Evolutionary conservation across 1,284 basidiomycete genomes (phyloP).

Genomic region (Golubevia pallescens): DNA sequence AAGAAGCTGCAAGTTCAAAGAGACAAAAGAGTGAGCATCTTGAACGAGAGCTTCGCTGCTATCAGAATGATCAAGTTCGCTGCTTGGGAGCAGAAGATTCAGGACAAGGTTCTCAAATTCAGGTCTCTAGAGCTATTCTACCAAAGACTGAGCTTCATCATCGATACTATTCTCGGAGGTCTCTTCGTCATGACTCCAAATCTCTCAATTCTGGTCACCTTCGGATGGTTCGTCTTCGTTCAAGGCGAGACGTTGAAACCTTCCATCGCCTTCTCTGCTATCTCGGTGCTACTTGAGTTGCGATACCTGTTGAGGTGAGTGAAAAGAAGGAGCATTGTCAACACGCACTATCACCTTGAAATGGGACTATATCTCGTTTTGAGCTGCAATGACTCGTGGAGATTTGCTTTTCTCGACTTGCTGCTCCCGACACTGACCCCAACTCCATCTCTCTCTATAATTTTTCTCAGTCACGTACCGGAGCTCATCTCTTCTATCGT

Average conservation of each 20-base stretch:
- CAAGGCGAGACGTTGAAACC: slow-evolving; percentile 25
- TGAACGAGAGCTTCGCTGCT: slow-evolving; percentile 29
- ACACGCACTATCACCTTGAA: too few species aligned
- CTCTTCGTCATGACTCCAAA: slow-evolving; percentile 25
- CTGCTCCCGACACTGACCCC: too few species aligned
- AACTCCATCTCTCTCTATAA: too few species aligned
- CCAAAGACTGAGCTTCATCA: slow-evolving; percentile 3
- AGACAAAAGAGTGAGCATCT: slow-evolving; percentile 21
- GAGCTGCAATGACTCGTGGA: too few species aligned
- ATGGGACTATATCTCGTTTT: too few species aligned
- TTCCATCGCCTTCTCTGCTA: slow-evolving; percentile 33
- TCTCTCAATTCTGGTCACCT: slow-evolving; percentile 26
- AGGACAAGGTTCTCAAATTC: slow-evolving; percentile 17
- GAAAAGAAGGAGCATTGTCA: too few species aligned
- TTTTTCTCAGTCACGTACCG: too few species aligned
- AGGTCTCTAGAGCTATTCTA: slow-evolving; percentile 20
- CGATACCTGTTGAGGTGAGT: slow-evolving; percentile 22
- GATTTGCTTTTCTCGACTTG: too few species aligned
- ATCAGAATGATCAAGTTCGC: slow-evolving; percentile 45
- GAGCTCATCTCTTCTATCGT: too few species aligned
- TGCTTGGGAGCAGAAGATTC: slow-evolving; percentile 33
- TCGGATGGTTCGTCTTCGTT: slow-evolving; percentile 32
- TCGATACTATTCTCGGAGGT: background rate
- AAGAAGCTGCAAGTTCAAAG: slow-evolving; percentile 15
- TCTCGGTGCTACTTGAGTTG: slow-evolving; percentile 39